A percentile compares a stretch with the other conserved stretches of the same genome.
Conservation (phyloP, 1,284 basidiomycete genomes). For the Boletus sp. region DNA sequence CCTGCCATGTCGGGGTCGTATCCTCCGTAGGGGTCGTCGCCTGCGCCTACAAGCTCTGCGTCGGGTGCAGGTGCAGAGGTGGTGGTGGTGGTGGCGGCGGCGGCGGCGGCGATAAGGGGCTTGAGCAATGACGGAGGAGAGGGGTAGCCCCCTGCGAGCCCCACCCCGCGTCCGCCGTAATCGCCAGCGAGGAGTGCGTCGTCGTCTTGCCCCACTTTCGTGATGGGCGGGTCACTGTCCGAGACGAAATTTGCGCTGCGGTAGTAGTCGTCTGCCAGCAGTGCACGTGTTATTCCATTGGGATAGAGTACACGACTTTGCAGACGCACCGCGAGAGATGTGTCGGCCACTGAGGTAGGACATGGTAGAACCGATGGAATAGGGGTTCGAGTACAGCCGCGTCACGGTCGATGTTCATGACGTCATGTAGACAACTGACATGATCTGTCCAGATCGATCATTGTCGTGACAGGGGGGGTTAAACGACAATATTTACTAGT, state of each 20-base stretch:
- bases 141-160: conserved; percentile 7
- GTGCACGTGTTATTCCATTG: background rate
- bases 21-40: conserved; percentile 13
- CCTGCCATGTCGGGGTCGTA: conserved; percentile 28
- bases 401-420: no score
- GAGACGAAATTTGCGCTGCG: conserved; percentile 4
- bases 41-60: background rate
- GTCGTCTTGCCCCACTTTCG: background rate
- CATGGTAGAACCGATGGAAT: background rate
- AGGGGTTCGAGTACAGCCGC: no score
- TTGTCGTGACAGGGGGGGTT: no score
- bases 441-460: no score
- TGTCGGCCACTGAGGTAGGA: conserved; percentile 12
- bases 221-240: conserved; percentile 3
- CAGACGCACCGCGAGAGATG: conserved; percentile 13
- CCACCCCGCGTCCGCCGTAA: conserved; percentile 2
- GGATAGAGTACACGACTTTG: no score
- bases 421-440: no score
- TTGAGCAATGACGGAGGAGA: background rate
- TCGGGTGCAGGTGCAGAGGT: background rate
- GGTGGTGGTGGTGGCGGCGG: no score
- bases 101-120: no score
- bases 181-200: conserved; percentile 4
- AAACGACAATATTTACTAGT: no score
- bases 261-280: conserved; percentile 11